Conservation (phyloP, 148 eudicot genomes). For the Cornus kousa region DNA sequence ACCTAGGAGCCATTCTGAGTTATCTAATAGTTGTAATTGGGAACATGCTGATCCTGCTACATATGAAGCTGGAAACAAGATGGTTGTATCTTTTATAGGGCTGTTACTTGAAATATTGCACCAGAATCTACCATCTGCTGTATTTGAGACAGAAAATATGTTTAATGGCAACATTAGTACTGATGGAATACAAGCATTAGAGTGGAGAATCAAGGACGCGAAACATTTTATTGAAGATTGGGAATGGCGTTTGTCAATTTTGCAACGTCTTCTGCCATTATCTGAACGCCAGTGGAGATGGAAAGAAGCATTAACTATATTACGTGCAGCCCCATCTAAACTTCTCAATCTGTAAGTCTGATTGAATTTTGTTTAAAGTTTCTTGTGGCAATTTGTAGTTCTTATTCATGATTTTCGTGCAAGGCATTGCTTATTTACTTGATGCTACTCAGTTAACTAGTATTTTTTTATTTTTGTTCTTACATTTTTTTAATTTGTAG, state of each 20-base stretch:
- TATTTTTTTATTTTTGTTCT: neutral
- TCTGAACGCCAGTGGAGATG: conserved; percentile 93
- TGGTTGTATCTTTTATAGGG: conserved; percentile 67
- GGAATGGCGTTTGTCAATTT: conserved; percentile 95
- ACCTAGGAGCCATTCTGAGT: conserved; percentile 35
- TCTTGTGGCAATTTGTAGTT: neutral
- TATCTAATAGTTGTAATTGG: conserved; percentile 21
- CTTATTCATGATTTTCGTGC: neutral
- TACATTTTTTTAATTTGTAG: neutral
- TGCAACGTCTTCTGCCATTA: conserved; percentile 81
- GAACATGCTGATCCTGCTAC: conserved; percentile 35
- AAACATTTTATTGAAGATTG: conserved; percentile 81
- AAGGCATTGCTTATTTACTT: neutral
- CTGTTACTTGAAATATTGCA: conserved; percentile 62
- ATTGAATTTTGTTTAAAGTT: neutral
- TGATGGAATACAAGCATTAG: conserved; percentile 66
- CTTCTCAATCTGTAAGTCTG: conserved; percentile 92
- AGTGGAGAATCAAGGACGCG: conserved; percentile 81
- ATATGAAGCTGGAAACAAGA: conserved; percentile 56
- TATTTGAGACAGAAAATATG: conserved; percentile 36
- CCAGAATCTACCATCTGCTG: conserved; percentile 57
- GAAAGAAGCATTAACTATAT: conserved; percentile 86
- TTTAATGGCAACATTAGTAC: conserved; percentile 42
- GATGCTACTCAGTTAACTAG: neutral
- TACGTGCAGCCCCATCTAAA: conserved; percentile 97